phyloP scores from a whole-genome alignment of 768 basidiomycete species.

The Clitopilus hobsonii region DNA sequence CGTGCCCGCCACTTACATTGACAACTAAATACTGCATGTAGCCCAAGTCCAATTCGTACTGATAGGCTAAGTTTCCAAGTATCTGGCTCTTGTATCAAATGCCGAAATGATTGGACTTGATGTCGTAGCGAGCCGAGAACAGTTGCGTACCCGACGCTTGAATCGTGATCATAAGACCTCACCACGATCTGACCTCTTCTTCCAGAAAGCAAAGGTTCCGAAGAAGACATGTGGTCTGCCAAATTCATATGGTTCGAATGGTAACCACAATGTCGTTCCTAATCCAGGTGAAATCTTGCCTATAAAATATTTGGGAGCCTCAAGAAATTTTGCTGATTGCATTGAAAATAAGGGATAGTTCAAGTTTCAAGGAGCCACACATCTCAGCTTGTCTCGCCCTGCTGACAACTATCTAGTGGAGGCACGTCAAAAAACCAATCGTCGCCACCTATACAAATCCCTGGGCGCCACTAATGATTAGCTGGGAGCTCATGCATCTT shows the following conservation, averaged over 20 bases:
- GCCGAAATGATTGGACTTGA: neutral
- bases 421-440: neutral
- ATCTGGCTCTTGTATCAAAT: no score
- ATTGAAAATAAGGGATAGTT: no score
- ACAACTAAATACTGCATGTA: no score
- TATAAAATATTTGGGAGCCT: neutral
- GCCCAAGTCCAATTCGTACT: no score
- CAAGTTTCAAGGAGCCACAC: no score
- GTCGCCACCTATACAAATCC: neutral
- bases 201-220: neutral
- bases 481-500: neutral
- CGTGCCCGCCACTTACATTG: no score
- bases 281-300: neutral
- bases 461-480: neutral
- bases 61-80: no score
- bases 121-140: neutral
- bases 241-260: no score
- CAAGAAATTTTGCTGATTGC: no score
- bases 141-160: neutral
- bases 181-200: neutral
- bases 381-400: neutral
- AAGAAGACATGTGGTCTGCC: neutral
- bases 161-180: neutral
- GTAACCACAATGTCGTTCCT: no score
- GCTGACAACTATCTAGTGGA: neutral